Evolutionary conservation across 768 basidiomycete genomes (phyloP).

Genomic region (Boletus rex-veris): DNA sequence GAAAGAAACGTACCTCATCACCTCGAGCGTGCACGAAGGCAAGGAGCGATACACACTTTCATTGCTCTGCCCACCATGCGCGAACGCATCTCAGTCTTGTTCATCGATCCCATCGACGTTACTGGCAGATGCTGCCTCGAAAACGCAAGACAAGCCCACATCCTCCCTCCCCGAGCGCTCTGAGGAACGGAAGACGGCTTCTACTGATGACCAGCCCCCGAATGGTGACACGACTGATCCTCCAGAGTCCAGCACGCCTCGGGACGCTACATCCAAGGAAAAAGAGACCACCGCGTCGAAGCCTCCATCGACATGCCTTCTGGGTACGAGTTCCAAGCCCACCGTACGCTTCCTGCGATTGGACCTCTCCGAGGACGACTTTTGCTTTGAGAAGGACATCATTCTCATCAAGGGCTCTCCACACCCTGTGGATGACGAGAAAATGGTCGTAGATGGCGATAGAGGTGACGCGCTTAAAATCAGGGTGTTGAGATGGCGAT

Average conservation of each 20-base stretch:
- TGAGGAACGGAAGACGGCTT: not conserved
- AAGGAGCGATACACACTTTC: conserved; percentile 19
- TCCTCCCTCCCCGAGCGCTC: not conserved
- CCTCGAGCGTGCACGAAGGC: conserved; percentile 6
- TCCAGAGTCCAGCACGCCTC: not conserved
- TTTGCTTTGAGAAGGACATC: conserved; percentile 20
- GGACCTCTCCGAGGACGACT: conserved; percentile 20
- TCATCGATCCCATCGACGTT: not conserved
- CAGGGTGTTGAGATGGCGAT: conserved; percentile 29
- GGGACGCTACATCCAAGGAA: not conserved
- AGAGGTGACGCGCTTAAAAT: conserved; percentile 14
- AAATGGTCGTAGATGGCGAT: conserved; percentile 14
- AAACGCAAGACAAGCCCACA: conserved; percentile 1
- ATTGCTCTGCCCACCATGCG: conserved; percentile 4
- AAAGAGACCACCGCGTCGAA: not conserved
- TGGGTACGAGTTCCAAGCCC: not conserved
- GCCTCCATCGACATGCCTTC: not conserved
- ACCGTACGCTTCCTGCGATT: conserved; percentile 12
- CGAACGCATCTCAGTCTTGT: not conserved
- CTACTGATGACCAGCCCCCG: not conserved
- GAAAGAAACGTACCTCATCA: conserved; percentile 22
- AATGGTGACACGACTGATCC: conserved; percentile 1
- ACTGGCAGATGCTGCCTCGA: not conserved
- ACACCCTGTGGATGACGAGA: conserved; percentile 1
- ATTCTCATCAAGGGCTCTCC: conserved; percentile 13